phyloP scores from a whole-genome alignment of 345 rosid species.

The Lepidium sativum region DNA sequence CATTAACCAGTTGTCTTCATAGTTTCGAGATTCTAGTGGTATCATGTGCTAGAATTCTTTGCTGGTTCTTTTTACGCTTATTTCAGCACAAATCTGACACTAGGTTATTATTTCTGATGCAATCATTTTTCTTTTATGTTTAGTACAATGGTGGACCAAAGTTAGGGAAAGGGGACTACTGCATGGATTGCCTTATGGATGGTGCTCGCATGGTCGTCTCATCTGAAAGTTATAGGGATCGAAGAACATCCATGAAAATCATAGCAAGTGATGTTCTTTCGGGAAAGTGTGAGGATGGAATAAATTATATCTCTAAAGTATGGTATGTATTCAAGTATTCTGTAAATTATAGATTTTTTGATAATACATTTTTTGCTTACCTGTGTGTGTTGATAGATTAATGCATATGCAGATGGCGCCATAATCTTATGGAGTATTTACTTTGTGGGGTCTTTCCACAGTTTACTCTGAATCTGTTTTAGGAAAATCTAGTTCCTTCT shows the following conservation, averaged over 20 bases:
- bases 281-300: conserved; percentile 62
- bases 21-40: background rate
- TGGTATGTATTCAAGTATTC: conserved; percentile 48
- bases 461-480: conserved; percentile 1
- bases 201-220: conserved; percentile 56
- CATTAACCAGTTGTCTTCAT: background rate
- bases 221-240: conserved; percentile 90
- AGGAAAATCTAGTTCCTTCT: conserved; percentile 11
- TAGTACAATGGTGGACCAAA: conserved; percentile 82
- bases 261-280: conserved; percentile 53
- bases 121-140: conserved; percentile 1
- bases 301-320: conserved; percentile 60
- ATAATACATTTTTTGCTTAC: conserved; percentile 1
- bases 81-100: background rate
- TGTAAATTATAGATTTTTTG: background rate
- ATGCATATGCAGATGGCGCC: conserved; percentile 5
- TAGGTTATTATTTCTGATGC: conserved; percentile 17
- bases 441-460: background rate
- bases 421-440: background rate
- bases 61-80: background rate
- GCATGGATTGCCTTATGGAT: conserved; percentile 72
- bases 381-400: conserved; percentile 4
- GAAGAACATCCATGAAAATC: conserved; percentile 68
- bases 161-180: conserved; percentile 59
- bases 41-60: background rate